phyloP scores from a whole-genome alignment of 139 green algal species.

The Desmodesmus armatus region DNA sequence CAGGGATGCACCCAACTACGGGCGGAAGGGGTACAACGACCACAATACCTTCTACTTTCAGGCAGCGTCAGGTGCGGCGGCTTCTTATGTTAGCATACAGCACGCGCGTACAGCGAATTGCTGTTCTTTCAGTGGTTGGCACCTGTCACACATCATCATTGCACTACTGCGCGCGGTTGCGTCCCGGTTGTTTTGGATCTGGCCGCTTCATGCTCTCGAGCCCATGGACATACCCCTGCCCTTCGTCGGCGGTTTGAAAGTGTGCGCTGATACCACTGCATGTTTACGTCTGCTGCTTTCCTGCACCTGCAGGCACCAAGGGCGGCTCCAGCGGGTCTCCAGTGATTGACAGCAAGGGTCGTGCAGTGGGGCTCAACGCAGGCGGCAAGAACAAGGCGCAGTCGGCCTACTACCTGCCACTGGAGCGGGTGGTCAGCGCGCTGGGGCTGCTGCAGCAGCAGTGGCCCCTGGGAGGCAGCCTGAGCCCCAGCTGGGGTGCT shows the following conservation, averaged over 20 bases:
- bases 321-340: constrained; percentile 83
- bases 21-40: constrained; percentile 87
- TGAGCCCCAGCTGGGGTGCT: constrained; percentile 49
- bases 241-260: background rate
- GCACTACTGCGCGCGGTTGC: no score
- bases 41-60: constrained; percentile 95
- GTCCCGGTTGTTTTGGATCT: no score
- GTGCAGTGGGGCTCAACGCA: constrained; percentile 91
- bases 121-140: background rate
- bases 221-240: no score
- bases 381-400: constrained; percentile 89
- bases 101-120: background rate
- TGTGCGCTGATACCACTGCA: background rate
- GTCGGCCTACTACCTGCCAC: constrained; percentile 91
- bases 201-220: no score
- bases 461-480: background rate
- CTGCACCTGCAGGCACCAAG: constrained; percentile 73
- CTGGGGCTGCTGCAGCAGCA: constrained; percentile 64
- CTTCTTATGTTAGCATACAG: background rate
- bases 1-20: constrained; percentile 87
- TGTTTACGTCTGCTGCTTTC: background rate
- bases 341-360: constrained; percentile 85
- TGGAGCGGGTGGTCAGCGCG: constrained; percentile 85
- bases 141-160: background rate
- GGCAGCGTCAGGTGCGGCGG: constrained; percentile 83